These are phyloP conservation scores for Annona cherimola DNA, from an alignment of 164 flowering plant species.

Conservation along the genomic window DNA sequence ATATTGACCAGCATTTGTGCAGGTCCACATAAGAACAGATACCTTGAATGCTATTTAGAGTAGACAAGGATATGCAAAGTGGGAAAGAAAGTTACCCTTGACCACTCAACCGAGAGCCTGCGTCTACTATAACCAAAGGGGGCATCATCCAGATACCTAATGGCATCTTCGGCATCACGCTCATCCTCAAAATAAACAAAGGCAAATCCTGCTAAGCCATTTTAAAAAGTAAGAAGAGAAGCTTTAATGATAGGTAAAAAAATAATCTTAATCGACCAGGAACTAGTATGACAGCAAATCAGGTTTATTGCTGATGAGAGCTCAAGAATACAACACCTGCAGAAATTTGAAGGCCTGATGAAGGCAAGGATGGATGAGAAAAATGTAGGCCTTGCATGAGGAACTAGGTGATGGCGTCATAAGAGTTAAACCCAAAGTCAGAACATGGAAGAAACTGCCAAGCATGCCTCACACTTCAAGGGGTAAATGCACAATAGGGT, in stretches of 20 bases:
- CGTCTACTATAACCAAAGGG: conserved; percentile 83
- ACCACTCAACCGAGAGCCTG: conserved; percentile 85
- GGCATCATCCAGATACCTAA: conserved; percentile 57
- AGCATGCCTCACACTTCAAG: conserved; percentile 69
- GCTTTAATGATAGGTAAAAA: not conserved
- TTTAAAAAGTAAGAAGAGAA: not conserved
- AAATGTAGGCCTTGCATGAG: conserved; percentile 4
- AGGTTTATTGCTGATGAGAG: conserved; percentile 22
- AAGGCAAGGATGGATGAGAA: conserved; percentile 22
- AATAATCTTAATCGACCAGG: not conserved
- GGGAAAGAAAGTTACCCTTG: conserved; percentile 42
- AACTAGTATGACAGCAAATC: conserved; percentile 21
- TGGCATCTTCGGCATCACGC: conserved; percentile 92
- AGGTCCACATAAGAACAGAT: no score
- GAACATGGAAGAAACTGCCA: conserved; percentile 50
- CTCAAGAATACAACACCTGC: conserved; percentile 79
- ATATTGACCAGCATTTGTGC: no score
- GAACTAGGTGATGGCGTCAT: not conserved
- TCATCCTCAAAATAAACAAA: conserved; percentile 95
- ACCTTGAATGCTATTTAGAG: no score
- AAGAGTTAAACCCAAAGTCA: conserved; percentile 3
- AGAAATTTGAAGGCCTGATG: conserved; percentile 61
- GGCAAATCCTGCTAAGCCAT: conserved; percentile 69
- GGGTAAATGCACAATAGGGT: conserved; percentile 50
- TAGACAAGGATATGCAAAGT: not conserved